Evolutionary conservation across 805 yeast species (phyloP).

Genomic region (Metschnikowia gelsemii): DNA sequence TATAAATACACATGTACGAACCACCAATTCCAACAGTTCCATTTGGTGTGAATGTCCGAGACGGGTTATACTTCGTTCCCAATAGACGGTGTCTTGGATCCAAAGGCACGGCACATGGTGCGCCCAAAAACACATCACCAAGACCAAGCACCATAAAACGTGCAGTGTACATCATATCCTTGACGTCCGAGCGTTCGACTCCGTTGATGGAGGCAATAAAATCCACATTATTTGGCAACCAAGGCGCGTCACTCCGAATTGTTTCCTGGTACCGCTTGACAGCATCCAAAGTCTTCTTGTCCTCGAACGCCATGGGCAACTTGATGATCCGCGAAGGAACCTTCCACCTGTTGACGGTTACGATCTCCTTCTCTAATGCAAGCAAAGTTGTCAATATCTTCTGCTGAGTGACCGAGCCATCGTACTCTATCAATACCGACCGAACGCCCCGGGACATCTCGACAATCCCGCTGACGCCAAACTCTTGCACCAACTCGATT

Average conservation of each 20-base stretch:
- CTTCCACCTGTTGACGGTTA: slow-evolving; percentile 76
- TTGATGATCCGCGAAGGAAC: slow-evolving; percentile 79
- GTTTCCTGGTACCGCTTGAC: slow-evolving; percentile 92
- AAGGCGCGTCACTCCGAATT: slow-evolving; percentile 88
- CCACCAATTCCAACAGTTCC: slow-evolving; percentile 99
- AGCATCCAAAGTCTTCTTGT: slow-evolving; percentile 81
- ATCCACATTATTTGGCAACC: slow-evolving; percentile 97
- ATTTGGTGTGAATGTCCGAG: slow-evolving; percentile 92
- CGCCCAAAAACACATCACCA: slow-evolving; percentile 96
- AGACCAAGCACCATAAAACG: slow-evolving; percentile 89
- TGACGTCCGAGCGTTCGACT: slow-evolving; percentile 69
- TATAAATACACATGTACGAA: slow-evolving; percentile 97
- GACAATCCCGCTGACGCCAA: slow-evolving; percentile 73
- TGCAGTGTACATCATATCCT: slow-evolving; percentile 84
- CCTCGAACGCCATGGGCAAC: slow-evolving; percentile 97
- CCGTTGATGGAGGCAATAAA: slow-evolving; percentile 89
- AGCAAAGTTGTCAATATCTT: slow-evolving; percentile 61
- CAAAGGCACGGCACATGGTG: slow-evolving; percentile 97
- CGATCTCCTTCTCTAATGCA: slow-evolving; percentile 73
- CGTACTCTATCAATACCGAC: slow-evolving; percentile 85
- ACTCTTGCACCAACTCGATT: slow-evolving; percentile 65
- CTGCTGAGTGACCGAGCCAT: slow-evolving; percentile 64
- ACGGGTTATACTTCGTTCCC: slow-evolving; percentile 94
- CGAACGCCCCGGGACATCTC: slow-evolving; percentile 98
- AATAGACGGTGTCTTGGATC: slow-evolving; percentile 93